Evolutionary conservation across 306 rosid species (phyloP), one percentile per base, ranked within the genome.

Genomic region (Mimosa bimucronata): DNA sequence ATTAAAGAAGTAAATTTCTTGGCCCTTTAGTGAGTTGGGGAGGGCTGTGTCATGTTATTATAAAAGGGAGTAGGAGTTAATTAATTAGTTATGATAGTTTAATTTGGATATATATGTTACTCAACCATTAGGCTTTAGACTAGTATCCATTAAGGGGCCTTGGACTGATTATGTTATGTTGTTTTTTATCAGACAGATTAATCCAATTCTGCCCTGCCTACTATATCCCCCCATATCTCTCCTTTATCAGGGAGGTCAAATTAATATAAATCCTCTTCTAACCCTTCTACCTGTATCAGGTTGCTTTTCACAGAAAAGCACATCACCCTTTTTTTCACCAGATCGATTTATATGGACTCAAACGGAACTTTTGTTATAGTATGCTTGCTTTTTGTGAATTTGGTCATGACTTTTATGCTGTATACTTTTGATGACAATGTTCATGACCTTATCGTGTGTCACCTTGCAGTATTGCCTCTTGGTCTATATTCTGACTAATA

Each of bases 391-490:
- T 41, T 41, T 41, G 45, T 41, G 45, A 41, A 41, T 41, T 41
- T 41, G 45, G 10, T 41, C 5, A 2, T n/a, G n/a, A n/a, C n/a
- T n/a, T n/a, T n/a, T n/a, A n/a, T n/a, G n/a, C n/a, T n/a, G n/a
- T n/a, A n/a, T n/a, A n/a, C n/a, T n/a, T n/a, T n/a, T n/a, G 2
- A 34, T 34, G 37, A 34, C 5, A 34, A 34, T 34, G 37, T 26
- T 67, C 26, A n/a, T 75, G 52, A 62, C 61, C 75, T 71, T 7
- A 37, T 44, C 31, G 81, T 21, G 57, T 60, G 37, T 58, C 34
- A 65, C 57, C 57, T 81, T 40, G 6, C 88, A 94, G 97, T 97
- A 94, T 64, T 94, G 98, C 84, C 91, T 85, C 86, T 90, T 94
- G 16, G 94, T 91, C 9, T 91, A 92, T 69, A 87, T 94, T 86